These are phyloP conservation scores for Penicillium bialowiezense DNA, from an alignment of 495 filamentous ascomycete genomes.

Conservation along the genomic window DNA sequence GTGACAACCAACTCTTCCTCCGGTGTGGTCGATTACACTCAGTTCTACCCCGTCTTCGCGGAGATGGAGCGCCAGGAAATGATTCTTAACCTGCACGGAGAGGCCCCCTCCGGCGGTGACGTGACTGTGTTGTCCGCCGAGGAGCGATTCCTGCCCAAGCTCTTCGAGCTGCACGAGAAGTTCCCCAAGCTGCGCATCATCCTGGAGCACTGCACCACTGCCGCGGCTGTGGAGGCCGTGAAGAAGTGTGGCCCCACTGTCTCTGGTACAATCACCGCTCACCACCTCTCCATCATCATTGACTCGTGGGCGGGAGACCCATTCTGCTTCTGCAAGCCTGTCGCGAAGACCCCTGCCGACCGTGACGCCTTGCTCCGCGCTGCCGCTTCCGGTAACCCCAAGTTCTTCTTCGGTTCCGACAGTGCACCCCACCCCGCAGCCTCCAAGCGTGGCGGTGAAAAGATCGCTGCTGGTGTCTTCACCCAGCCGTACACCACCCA, in stretches of 20 bases:
- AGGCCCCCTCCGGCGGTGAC: conserved; percentile 47
- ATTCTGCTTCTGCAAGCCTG: conserved; percentile 85
- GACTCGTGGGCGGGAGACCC: conserved; percentile 74
- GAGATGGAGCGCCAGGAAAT: conserved; percentile 70
- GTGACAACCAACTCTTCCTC: conserved; percentile 80
- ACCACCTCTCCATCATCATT: conserved; percentile 75
- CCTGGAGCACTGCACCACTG: conserved; percentile 75
- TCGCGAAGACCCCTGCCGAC: conserved; percentile 72
- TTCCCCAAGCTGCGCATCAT: conserved; percentile 84
- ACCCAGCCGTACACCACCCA: conserved; percentile 85
- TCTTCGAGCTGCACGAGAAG: conserved; percentile 63
- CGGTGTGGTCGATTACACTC: conserved; percentile 71
- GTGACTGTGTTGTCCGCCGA: conserved; percentile 79
- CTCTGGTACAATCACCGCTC: conserved; percentile 61
- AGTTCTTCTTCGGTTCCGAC: conserved; percentile 78
- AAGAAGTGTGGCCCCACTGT: conserved; percentile 72
- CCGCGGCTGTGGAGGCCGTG: conserved; percentile 77
- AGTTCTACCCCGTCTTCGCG: conserved; percentile 74
- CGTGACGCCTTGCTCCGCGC: conserved; percentile 72
- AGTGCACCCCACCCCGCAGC: conserved; percentile 73
- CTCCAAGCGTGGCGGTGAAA: conserved; percentile 65
- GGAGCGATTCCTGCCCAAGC: conserved; percentile 73
- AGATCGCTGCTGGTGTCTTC: conserved; percentile 80
- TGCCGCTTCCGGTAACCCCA: conserved; percentile 61
- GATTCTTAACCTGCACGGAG: conserved; percentile 64